Base-by-base conservation (phyloP, 805 yeast genomes). In the Myxozyma geophila region DNA sequence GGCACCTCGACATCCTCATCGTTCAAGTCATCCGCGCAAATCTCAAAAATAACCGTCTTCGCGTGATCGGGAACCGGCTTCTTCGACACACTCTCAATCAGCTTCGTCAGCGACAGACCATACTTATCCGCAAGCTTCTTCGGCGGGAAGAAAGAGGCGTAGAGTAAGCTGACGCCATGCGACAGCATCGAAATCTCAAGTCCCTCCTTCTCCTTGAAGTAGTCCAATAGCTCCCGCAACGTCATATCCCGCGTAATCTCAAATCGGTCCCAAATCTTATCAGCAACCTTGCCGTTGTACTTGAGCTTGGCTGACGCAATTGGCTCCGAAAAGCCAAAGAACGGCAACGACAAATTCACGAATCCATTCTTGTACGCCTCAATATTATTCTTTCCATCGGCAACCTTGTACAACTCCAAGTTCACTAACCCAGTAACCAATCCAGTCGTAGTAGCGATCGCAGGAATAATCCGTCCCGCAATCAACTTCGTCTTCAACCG, bases 371-470 rank as follows among this genome's bases (percentile, higher is more conserved):
- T 92, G 79, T 87, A 92, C 69, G 87, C 86, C 75, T 92, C 98
- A 70, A 93, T 83, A 67, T 70, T 72, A 44, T 81, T 83, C 73
- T 87, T 85, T 15, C 83, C 83, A 72, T 88, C 96, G 51, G 86
- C 90, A 67, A 95, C 93, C 80, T 95, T 95, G 81, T 90, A 89
- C 62, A 93, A 81, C 78, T 95, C 99, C 70, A 95, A 79, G 72
- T 96, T 90, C 28, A 92, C 96, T 72, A 95, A 81, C 54, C 99
- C 99, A 7, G 99, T 90, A 23, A 95, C 99, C 70, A 92, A 80
- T 9, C 98, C 96, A n/a, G 99, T 95, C 1, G 99, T 95, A 1
- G 99, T 95, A 43, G 99, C 99, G 80, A 95, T 95, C 21, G 99
- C 99, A 15, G 99, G 99, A 70, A 95, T 95, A 70, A 95, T 95